Base-by-base conservation (phyloP, 1,284 basidiomycete species). In the Austroboletus rostrupii region DNA sequence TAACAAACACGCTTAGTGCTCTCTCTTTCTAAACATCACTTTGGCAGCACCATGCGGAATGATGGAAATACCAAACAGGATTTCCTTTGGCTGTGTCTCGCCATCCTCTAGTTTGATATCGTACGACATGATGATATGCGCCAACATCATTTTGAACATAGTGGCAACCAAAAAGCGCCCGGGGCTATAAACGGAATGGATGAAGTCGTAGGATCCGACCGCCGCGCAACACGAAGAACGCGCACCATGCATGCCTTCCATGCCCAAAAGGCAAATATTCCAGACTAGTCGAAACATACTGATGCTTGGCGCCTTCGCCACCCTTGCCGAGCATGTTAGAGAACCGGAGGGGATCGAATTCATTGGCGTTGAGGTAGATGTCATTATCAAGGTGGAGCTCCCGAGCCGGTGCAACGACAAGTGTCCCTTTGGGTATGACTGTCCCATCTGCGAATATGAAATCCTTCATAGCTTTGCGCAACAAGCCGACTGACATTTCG, bases 321-420 rank as follows among this genome's bases (percentile, higher is more conserved):
- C 49, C 12, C 50, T 8, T 57, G 57, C 14, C 53, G 57, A 7
- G 33, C 33, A 61, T 53, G 3, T 49, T 17, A 2, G 55, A 33
- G 43, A 70, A 73, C 6, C 71, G 59, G 48, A 65, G 71, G 1
- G 65, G 64, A 37, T 70, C 60, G 50, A 73, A 71, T 17, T 4
- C 40, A 1, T 17, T 1, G 3, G 40, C 14, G n/a, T 41, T 17
- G 23, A 10, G 13, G 17, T 41, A 41, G 10, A 28, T 8, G 5
- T 14, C 26, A 4, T 41, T n/a, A 17, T 41, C 26, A 5, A 28
- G 40, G 26, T 41, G 40, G 16, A 29, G 5, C 7, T 16, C 7
- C 7, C n/a, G 40, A 9, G 40, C 8, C 4, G 26, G 4, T 11
- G 26, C n/a, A 9, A 19, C 10, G 26, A 41, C 3, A 1, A 8